Base-by-base conservation (phyloP, 768 basidiomycete species). In the Tylopilus sp. region DNA sequence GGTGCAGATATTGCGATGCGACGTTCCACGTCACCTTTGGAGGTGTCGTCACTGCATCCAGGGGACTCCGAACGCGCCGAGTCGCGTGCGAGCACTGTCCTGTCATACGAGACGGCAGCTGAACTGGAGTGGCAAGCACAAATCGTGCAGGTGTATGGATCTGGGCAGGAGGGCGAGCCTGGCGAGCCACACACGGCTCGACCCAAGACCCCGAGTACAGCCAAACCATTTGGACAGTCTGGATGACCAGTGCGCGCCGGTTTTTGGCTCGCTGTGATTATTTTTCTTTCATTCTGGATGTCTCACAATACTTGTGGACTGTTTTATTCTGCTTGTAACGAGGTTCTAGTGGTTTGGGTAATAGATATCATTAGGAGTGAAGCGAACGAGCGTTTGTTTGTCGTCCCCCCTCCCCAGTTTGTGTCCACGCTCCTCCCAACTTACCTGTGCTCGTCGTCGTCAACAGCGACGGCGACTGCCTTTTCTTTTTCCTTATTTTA, bases 391-490 rank as follows among this genome's bases (percentile, higher is more conserved):
- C n/a, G 23, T 43, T 59, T 59, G 57, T 59, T 59, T 59, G 55
- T 55, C 48, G 49, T 45, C 55, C 49, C 47, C 40, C 36, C 38
- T 22, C 47, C 53, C 44, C 53, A 60, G 61, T 63, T 62, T 62
- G 53, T 62, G 57, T 48, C 49, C 54, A 49, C 52, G 52, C 42
- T 50, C 46, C 53, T 23, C 52, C 40, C 48, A 31, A 31, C 48
- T 30, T 17, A 39, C n/a, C 6, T 20, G 10, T 54, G 47, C 55
- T 56, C 63, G 59, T 66, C 64, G 59, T 57, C 64, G 57, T 61
- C 55, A 50, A 47, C 58, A 44, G 44, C 64, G 64, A 44, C 64
- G 61, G 50, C 61, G 47, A 52, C 54, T 0, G 11, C 26, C 26
- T 28, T 28, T 10, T 28, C 26, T 40, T 18, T 55, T 15, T 47